Conservation (phyloP, 2,329 filamentous ascomycete genomes). For the Aspergillus proliferans region DNA sequence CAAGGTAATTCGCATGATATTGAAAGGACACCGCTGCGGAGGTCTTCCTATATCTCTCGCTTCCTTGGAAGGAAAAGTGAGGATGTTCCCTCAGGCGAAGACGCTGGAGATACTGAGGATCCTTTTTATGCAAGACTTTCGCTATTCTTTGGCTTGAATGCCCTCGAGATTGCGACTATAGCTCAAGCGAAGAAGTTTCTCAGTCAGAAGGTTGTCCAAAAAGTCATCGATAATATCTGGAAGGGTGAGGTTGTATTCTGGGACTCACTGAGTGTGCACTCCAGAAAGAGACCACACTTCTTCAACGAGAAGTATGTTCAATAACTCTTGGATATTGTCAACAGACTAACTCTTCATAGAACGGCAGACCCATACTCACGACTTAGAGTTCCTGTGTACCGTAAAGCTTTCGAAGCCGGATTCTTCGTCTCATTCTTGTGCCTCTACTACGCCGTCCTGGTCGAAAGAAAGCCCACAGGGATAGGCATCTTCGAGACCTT, state of each 20-base stretch:
- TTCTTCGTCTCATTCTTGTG: conserved; percentile 73
- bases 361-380: conserved; percentile 68
- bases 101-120: conserved; percentile 35
- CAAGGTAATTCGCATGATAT: conserved; percentile 7
- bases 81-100: neutral
- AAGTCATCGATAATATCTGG: conserved; percentile 79
- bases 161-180: conserved; percentile 77
- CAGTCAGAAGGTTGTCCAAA: conserved; percentile 72
- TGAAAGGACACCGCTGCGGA: conserved; percentile 25
- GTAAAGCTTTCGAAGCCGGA: conserved; percentile 75
- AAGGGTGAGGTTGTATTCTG: conserved; percentile 81
- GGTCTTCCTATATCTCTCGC: conserved; percentile 15
- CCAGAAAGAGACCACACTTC: conserved; percentile 67
- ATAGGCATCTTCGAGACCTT: conserved; percentile 65
- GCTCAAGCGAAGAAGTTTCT: conserved; percentile 79
- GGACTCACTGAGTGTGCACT: conserved; percentile 67
- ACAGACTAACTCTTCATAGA: conserved; percentile 17
- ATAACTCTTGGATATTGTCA: neutral
- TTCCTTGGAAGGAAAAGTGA: conserved; percentile 32
- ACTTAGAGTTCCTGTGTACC: conserved; percentile 71
- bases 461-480: conserved; percentile 60
- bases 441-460: conserved; percentile 80
- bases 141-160: conserved; percentile 73
- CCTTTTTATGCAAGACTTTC: conserved; percentile 51
- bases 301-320: conserved; percentile 54